Evolutionary conservation across 192 early-diverging fungal genomes (phyloP).

Genomic region (Coemansia sp.): DNA sequence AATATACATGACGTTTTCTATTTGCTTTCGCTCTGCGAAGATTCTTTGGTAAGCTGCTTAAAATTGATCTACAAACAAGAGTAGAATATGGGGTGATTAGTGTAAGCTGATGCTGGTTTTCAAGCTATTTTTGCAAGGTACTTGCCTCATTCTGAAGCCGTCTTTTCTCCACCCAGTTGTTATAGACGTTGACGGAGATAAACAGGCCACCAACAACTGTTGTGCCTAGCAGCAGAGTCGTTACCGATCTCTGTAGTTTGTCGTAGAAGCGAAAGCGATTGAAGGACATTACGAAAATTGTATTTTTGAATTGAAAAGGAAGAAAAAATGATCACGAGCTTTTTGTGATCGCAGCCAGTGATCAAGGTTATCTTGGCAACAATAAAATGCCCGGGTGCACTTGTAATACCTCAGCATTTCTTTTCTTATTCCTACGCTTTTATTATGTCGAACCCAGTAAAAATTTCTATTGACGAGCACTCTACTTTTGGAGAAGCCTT

Average conservation of each 20-base stretch:
- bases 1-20: no score
- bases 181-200: constrained; percentile 40
- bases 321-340: no score
- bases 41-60: not conserved
- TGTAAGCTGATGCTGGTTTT: no score
- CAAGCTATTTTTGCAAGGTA: no score
- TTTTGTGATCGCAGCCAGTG: no score
- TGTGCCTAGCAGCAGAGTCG: constrained; percentile 26
- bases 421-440: not conserved
- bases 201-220: constrained; percentile 33
- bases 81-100: no score
- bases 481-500: constrained; percentile 24
- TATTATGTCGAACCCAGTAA: constrained; percentile 10
- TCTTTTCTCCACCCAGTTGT: constrained; percentile 46
- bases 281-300: constrained; percentile 21
- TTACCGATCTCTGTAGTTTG: constrained; percentile 24
- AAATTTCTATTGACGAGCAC: constrained; percentile 20
- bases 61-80: not conserved
- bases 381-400: no score
- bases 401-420: no score
- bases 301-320: not conserved
- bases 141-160: constrained; percentile 38
- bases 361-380: no score
- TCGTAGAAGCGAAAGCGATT: constrained; percentile 53
- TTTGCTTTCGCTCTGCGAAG: not conserved